These are phyloP conservation scores for Chytridiales sp. DNA, from an alignment of 371 early-diverging fungal genomes.

Conservation along the genomic window DNA sequence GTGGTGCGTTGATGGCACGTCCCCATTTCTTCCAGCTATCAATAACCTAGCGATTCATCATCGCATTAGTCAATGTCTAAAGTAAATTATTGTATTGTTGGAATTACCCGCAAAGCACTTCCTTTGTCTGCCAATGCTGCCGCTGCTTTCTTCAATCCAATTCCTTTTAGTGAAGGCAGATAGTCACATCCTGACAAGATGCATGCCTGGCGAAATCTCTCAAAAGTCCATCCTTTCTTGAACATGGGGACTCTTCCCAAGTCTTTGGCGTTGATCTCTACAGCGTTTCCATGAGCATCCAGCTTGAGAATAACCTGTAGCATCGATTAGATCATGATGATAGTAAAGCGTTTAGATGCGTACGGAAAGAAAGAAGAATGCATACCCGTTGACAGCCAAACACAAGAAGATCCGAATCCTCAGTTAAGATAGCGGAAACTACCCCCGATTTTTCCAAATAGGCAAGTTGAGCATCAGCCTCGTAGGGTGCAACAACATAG, in stretches of 20 bases:
- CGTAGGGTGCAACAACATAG: conserved; percentile 95
- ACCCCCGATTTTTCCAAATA: conserved; percentile 72
- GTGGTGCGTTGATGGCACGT: conserved; percentile 31
- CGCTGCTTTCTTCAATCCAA: conserved; percentile 87
- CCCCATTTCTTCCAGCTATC: conserved; percentile 40
- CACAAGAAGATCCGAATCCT: conserved; percentile 96
- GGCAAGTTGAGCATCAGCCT: conserved; percentile 97
- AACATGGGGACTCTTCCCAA: conserved; percentile 46
- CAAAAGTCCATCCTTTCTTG: conserved; percentile 57
- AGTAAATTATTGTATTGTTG: no score
- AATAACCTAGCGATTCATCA: conserved; percentile 25
- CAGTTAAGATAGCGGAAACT: conserved; percentile 86
- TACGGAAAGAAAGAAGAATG: not conserved
- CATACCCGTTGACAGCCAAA: conserved; percentile 84
- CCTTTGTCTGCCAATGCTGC: conserved; percentile 62
- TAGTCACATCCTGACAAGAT: conserved; percentile 98
- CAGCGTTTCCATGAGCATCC: conserved; percentile 67
- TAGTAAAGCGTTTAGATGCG: no score
- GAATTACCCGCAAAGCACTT: no score
- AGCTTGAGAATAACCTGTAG: conserved; percentile 86
- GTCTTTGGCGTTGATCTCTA: conserved; percentile 56
- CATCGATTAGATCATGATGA: conserved; percentile 27
- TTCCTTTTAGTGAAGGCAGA: conserved; percentile 74
- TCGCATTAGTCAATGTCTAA: no score
- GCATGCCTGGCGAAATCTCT: conserved; percentile 83